Evolutionary conservation across 352 stramenopile species (phyloP), one percentile per base, ranked within the genome.

Genomic region (Blastocystis sp.): DNA sequence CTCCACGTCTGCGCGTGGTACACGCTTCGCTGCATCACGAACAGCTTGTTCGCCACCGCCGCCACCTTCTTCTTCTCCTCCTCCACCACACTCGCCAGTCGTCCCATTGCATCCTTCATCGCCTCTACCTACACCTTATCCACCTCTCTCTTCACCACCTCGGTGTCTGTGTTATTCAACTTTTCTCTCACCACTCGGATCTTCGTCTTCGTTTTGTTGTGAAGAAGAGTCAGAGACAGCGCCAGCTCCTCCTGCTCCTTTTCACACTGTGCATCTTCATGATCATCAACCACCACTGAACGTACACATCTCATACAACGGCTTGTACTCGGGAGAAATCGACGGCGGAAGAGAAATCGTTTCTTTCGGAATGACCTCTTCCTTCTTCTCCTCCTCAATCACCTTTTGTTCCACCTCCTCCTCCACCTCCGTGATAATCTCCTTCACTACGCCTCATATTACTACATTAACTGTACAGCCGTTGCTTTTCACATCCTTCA

Each of bases 251-350:
- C 56, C 28, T 81, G 71, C 53, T 81, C 71, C 43, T 62, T 17
- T 1, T 53, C 23, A 60, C 43, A 65, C n/a, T 65, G 71, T 28
- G 41, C n/a, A 7, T 81, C 71, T 81, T 41, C 48, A 9, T 34
- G 9, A 40, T n/a, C 17, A 62, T 5, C 23, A n/a, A 17, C 0
- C 71, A 48, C 17, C 9, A 53, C 48, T 28, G 19, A 17, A 14
- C 28, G 7, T 66, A 81, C 71, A 81, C 28, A 81, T 52, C 23
- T 81, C 71, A 65, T 81, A 81, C 2, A 81, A 41, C 4, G 71
- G 71, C 52, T 81, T 53, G 71, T 66, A 81, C 48, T 81, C 71
- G 3, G 71, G 71, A 45, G 71, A 81, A 34, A 81, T 53, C 1
- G 71, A 23, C n/a, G 66, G 40, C 19, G 71, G n/a, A 10, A 65